Evolutionary conservation across 129 eudicot species (phyloP).

Genomic region (Artemisia argyi): DNA sequence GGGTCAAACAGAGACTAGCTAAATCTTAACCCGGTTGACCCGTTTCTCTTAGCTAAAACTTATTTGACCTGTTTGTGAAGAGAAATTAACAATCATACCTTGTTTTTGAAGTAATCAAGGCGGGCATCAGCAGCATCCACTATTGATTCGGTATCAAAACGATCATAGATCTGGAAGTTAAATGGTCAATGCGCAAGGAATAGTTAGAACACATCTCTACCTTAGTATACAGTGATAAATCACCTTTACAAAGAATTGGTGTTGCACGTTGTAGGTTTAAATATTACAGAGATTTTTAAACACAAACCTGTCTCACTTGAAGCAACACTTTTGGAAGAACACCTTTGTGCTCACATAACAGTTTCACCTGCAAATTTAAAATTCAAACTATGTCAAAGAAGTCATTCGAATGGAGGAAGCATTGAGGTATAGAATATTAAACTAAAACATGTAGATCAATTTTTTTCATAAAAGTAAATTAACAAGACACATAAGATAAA

Average conservation of each 20-base stretch:
- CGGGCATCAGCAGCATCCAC: conserved; percentile 83
- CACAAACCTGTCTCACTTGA: conserved; percentile 78
- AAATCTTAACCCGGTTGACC: too few species aligned
- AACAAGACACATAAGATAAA: neutral
- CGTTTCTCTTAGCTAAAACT: too few species aligned
- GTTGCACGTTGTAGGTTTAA: neutral
- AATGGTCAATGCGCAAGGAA: conserved; percentile 1
- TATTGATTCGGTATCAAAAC: conserved; percentile 64
- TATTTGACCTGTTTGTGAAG: neutral
- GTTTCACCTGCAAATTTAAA: conserved; percentile 55
- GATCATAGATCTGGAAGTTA: conserved; percentile 66
- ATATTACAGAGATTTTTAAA: neutral
- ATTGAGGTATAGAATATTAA: neutral
- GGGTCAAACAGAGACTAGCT: too few species aligned
- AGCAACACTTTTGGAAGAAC: conserved; percentile 84
- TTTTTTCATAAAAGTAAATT: too few species aligned
- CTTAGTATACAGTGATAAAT: neutral
- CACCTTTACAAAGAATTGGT: neutral
- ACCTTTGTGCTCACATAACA: conserved; percentile 73
- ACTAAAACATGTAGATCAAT: too few species aligned
- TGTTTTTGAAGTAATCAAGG: conserved; percentile 70
- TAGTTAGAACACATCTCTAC: neutral
- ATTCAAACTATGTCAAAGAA: neutral
- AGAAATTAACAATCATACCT: conserved; percentile 42
- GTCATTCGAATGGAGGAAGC: neutral